These are phyloP conservation scores for Beta vulgaris DNA, from an alignment of 148 eudicot genomes.

Conservation along the genomic window DNA sequence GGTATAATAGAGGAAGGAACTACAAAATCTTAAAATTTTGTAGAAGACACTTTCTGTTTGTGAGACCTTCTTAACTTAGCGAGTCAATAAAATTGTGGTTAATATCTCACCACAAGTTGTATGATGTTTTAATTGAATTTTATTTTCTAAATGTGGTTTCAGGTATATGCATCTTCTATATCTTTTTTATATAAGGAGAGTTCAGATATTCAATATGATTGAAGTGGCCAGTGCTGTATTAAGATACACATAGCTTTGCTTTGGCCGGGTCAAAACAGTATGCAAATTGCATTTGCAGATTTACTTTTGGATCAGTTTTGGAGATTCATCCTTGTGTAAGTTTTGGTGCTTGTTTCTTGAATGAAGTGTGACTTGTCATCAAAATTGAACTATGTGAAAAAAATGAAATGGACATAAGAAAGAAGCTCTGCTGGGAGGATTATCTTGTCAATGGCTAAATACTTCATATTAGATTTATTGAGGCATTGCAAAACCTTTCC, in stretches of 20 bases:
- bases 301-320: neutral
- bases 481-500: conserved; percentile 48
- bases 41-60: neutral
- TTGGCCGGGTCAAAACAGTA: neutral
- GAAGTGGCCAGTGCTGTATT: neutral
- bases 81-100: neutral
- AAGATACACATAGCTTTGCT: neutral
- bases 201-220: neutral
- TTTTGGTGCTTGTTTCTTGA: neutral
- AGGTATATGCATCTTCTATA: neutral
- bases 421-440: neutral
- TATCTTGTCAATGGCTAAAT: conserved; percentile 13
- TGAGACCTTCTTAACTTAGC: neutral
- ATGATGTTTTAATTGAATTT: neutral
- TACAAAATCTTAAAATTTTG: too few species aligned
- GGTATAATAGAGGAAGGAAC: too few species aligned
- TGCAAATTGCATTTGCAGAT: neutral
- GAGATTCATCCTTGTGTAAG: neutral
- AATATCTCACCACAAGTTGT: neutral
- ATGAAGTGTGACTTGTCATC: neutral
- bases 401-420: neutral
- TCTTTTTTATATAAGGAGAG: neutral
- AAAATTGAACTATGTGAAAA: neutral
- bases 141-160: neutral
- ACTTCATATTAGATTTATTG: conserved; percentile 20